Conservation (phyloP, 2,329 filamentous ascomycete species). For the Phyllosticta paracitricarpa region DNA sequence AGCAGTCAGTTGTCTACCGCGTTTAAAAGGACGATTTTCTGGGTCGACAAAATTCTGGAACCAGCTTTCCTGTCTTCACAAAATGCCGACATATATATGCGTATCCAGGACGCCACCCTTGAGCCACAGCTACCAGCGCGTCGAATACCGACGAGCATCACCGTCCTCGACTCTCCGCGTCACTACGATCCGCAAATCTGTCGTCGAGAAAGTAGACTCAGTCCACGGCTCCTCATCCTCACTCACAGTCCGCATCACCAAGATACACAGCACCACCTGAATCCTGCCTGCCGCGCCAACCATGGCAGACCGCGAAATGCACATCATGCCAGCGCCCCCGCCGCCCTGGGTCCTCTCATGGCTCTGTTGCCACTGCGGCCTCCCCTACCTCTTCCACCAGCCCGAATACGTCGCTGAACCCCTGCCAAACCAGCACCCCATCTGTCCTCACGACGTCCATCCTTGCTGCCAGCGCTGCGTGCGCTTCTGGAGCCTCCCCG, state of each 20-base stretch:
- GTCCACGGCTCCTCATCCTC: background rate
- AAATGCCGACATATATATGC: background rate
- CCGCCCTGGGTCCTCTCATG: background rate
- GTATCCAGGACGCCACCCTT: background rate
- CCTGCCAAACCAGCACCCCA: background rate
- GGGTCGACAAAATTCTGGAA: background rate
- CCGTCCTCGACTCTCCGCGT: background rate
- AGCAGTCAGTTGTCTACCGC: background rate
- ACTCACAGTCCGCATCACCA: background rate
- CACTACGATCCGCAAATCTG: background rate
- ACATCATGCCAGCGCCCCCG: background rate
- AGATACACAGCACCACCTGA: background rate
- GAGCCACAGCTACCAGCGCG: background rate
- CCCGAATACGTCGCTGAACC: background rate
- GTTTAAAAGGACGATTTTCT: background rate
- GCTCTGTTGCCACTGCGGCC: background rate
- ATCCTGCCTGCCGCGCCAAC: background rate
- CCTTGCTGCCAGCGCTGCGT: background rate
- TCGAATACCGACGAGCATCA: background rate
- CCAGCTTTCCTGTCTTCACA: background rate
- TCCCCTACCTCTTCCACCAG: background rate
- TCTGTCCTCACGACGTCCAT: background rate
- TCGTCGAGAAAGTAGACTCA: too few species aligned
- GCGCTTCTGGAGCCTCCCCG: background rate
- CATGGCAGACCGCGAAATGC: background rate